Base-by-base conservation (phyloP, 768 basidiomycete species). In the Cystofilobasidium bisporidii region DNA sequence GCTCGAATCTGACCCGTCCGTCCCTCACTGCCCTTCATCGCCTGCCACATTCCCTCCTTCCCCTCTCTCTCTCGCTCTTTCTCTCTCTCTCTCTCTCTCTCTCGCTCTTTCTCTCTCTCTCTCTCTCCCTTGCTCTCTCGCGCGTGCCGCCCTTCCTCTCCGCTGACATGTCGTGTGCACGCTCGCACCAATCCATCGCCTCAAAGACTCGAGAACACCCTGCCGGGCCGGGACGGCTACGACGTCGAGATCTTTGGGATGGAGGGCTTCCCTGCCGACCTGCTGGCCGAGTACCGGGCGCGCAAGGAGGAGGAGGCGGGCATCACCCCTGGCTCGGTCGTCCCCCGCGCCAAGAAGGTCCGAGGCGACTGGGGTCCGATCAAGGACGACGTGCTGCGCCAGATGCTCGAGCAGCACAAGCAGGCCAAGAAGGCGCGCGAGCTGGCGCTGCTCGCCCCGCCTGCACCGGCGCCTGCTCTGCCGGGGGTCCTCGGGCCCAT, bases 211-310 rank as follows among this genome's bases (percentile, higher is more conserved):
- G 93, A 96, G 65, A 98, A 97, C 75, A 93, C 94, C 0, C 81
- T 99, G 3, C 91, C 94, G 12, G 94, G 93, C 33, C 86, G 96
- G 40, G 94, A 97, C 78, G 91, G 93, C 1, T 97, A 97, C 73
- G 94, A 98, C 76, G 87, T 99, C 43, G 96, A 99, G 79, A 98
- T 99, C 58, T 98, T 98, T 71, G 96, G 96, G 28, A 98, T 99
- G 96, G 94, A 96, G 76, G 96, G 94, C 64, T 91, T 97, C 60
- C 92, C 92, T 11, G 87, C 87, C 4, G 89, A 91, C 40, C 93
- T 94, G 77, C 83, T 94, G 24, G 91, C 89, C 17, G 94, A 93
- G 77, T 98, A 93, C 82, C 94, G 90, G 75, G 87, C 91, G 62
- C 86, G 89, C 71, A 96, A 96, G 75, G 93, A 94, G 76, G 88